These are phyloP conservation scores for Diversispora epigaea DNA, from an alignment of 192 early-diverging fungal genomes.

Conservation along the genomic window DNA sequence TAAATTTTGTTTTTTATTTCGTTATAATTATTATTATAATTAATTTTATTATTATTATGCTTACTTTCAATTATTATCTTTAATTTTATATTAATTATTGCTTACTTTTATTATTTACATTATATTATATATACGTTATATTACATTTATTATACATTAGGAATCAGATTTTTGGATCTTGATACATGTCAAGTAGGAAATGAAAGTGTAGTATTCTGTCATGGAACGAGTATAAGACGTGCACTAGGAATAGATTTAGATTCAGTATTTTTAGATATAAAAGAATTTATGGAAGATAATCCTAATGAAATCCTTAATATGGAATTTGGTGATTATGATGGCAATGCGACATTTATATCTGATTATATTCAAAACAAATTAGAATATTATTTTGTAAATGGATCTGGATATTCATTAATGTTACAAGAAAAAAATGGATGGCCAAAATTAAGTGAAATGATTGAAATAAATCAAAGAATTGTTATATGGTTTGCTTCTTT, in stretches of 20 bases:
- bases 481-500: constrained; percentile 39
- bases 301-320: constrained; percentile 43
- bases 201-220: constrained; percentile 38
- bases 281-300: constrained; percentile 36
- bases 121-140: too few species aligned
- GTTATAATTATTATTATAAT: background rate
- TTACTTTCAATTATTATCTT: too few species aligned
- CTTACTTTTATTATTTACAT: background rate
- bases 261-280: constrained; percentile 33
- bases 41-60: too few species aligned
- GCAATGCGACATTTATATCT: background rate
- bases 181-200: constrained; percentile 41
- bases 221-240: constrained; percentile 29
- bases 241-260: constrained; percentile 37
- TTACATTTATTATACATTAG: constrained; percentile 12
- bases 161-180: constrained; percentile 43
- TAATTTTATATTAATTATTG: too few species aligned
- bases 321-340: constrained; percentile 44
- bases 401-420: constrained; percentile 30
- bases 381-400: constrained; percentile 37
- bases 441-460: constrained; percentile 43
- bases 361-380: constrained; percentile 33
- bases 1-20: constrained; percentile 16
- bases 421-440: constrained; percentile 9
- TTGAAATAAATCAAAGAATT: constrained; percentile 38